These are phyloP conservation scores for Amanita jacksonii DNA, from an alignment of 768 basidiomycete genomes.

Conservation along the genomic window DNA sequence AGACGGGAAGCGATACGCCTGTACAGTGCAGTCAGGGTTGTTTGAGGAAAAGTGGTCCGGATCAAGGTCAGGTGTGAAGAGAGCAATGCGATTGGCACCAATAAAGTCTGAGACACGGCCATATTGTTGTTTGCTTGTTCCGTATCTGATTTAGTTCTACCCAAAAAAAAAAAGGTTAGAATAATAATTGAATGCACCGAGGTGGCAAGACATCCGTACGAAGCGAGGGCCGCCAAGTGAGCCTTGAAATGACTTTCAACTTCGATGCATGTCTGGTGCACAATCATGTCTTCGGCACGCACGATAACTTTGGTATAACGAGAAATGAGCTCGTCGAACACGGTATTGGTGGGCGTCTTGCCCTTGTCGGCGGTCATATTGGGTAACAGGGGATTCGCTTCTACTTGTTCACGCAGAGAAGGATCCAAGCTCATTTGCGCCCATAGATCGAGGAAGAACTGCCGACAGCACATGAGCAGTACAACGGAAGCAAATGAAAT, in stretches of 20 bases:
- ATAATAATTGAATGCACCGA: neutral
- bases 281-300: constrained; percentile 83
- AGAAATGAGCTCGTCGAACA: constrained; percentile 71
- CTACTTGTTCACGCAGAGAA: constrained; percentile 45
- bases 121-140: constrained; percentile 26
- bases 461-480: constrained; percentile 2
- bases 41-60: constrained; percentile 49
- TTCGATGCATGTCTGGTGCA: constrained; percentile 75
- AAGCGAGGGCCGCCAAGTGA: constrained; percentile 53
- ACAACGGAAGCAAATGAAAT: constrained; percentile 6
- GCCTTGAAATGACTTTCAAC: constrained; percentile 65
- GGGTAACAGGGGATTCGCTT: constrained; percentile 42
- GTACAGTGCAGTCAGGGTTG: constrained; percentile 55
- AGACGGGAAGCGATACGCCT: constrained; percentile 62
- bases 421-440: constrained; percentile 59
- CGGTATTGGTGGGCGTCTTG: constrained; percentile 45
- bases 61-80: constrained; percentile 73
- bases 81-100: constrained; percentile 68
- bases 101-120: constrained; percentile 58
- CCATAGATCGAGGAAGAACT: constrained; percentile 95
- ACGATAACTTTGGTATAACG: constrained; percentile 50
- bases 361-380: constrained; percentile 24
- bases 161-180: neutral
- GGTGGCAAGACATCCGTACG: constrained; percentile 12
- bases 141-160: constrained; percentile 7